Percentiles rank a stretch among this genome's conserved stretches.
phyloP scores from a whole-genome alignment of 495 filamentous ascomycete species.

The Penicillium mononematosum region DNA sequence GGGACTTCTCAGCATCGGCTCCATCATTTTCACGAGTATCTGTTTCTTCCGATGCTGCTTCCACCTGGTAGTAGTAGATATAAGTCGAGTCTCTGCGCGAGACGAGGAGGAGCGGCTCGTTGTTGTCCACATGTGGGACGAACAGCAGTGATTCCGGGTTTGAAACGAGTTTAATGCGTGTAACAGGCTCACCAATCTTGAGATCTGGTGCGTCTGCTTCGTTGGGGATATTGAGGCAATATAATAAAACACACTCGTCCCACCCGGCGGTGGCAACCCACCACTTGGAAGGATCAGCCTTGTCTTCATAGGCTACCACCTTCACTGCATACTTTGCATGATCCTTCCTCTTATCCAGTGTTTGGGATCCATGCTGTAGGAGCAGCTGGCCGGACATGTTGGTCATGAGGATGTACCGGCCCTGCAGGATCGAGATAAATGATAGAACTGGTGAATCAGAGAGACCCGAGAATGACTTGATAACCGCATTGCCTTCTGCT shows the following conservation, averaged over 20 bases:
- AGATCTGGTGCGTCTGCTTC: conserved; percentile 8
- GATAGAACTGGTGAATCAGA: conserved; percentile 63
- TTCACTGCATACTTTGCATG: conserved; percentile 65
- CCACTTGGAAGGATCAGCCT: conserved; percentile 8
- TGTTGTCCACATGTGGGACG: conserved; percentile 45
- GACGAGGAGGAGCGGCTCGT: conserved; percentile 50
- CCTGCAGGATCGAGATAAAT: conserved; percentile 33
- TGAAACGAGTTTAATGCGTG: conserved; percentile 48
- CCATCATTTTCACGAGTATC: not conserved
- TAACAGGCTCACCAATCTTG: conserved; percentile 42
- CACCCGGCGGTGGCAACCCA: conserved; percentile 66
- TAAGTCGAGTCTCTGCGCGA: conserved; percentile 61
- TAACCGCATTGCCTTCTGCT: conserved; percentile 20
- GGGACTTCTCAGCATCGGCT: not conserved
- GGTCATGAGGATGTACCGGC: conserved; percentile 44
- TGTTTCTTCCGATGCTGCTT: conserved; percentile 4
- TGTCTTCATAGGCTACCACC: conserved; percentile 42
- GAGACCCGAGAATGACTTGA: conserved; percentile 38
- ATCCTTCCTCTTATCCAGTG: conserved; percentile 52
- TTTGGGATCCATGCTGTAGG: conserved; percentile 38
- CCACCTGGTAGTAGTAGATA: conserved; percentile 58
- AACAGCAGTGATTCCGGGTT: conserved; percentile 65
- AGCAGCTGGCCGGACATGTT: conserved; percentile 65
- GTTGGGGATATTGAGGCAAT: conserved; percentile 31
- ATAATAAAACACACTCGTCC: conserved; percentile 59